Evolutionary conservation across 106 monocot genomes (phyloP), one percentile per base, ranked within the genome.

Genomic region (Acanthochlamys bracteata): DNA sequence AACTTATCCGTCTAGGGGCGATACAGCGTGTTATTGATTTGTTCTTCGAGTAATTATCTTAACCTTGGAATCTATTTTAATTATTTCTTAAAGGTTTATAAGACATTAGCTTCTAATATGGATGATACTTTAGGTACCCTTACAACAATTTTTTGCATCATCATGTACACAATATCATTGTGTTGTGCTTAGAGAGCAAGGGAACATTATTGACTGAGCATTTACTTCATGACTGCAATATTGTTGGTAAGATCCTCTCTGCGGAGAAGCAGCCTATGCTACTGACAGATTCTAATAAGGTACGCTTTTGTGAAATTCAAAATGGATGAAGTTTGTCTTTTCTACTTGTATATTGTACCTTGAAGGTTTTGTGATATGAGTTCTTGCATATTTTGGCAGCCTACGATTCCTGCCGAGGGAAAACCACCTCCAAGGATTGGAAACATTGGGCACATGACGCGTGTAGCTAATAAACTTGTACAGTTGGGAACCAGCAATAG

Each of bases 91-190:
- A 42, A 23, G 49, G 64, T 43, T 70, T 10, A 6, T 52, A 25
- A 11, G 56, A 69, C 10, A 42, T 73, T 57, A 46, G 21, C 11
- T 7, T 55, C 16, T 20, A 33, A 66, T 25, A 22, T 3, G 19
- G 26, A 58, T 67, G 63, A 73, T 77, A 4, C 43, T 66, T 76
- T 55, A 94, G 94, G 84, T 94, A 90, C 59, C 89, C 89, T n/a
- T 94, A 74, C 69, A 98, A 98, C 43, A 98, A 91, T 56, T 91
- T 98, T 73, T 73, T 98, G 67, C 96, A 91, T 75, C 91, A 91
- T 58, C 78, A 83, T 72, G 91, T 91, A 66, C 91, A 98, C 71
- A 85, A 81, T 47, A 83, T 98, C 26, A 56, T 91, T 26, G 67
- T 52, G 10, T 88, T 82, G 15, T 98, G 96, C 71, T 83, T 98